Evolutionary conservation across 2,329 filamentous ascomycete species (phyloP), one percentile per base, ranked within the genome.

Genomic region (Tolypocladium guangdongense): DNA sequence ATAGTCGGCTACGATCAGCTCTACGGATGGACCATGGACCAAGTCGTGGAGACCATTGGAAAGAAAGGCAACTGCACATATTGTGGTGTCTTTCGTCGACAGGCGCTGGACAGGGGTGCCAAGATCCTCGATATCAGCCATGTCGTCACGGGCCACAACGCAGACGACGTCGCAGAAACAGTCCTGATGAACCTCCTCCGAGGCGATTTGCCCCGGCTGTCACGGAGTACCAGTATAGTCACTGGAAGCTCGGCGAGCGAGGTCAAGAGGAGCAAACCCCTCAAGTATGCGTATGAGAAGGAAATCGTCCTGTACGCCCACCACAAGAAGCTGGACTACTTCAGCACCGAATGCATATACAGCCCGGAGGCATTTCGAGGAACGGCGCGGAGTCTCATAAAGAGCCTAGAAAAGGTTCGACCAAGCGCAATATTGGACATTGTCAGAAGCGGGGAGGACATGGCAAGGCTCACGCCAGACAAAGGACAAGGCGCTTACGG

Each of bases 11-110:
- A 99, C 64, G 86, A 86, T 52, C 88, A 96, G 64, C 76, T 99
- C 11, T 99, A 99, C 67, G 93, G 92, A 10, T 99, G 93, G 93
- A 96, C 91, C 1, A 99, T 99, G 93, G 93, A 99, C 65, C 90
- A 97, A 65, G 93, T 99, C 11, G 95, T 99, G 4, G 88, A 91
- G 63, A 89, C 92, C 49, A 88, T 99, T 50, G 93, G 93, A 16
- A 97, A 96, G 74, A 97, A 96, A 70, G 91, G 92, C 33, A 99
- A 99, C 70, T 99, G 93, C 78, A 99, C 95, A 33, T 99, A 99
- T 65, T 99, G 93, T 64, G 93, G 93, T 16, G 93, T 99, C 20
- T 99, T 99, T 66, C 80, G 93, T 52, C 81, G 95, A 55, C 93
- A 99, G 72, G 93, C 93, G 2, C 77, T 99, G 36, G 93, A 99